These are phyloP conservation scores for Leishmania guyanensis DNA, from an alignment of 208 protist species.

Conservation along the genomic window DNA sequence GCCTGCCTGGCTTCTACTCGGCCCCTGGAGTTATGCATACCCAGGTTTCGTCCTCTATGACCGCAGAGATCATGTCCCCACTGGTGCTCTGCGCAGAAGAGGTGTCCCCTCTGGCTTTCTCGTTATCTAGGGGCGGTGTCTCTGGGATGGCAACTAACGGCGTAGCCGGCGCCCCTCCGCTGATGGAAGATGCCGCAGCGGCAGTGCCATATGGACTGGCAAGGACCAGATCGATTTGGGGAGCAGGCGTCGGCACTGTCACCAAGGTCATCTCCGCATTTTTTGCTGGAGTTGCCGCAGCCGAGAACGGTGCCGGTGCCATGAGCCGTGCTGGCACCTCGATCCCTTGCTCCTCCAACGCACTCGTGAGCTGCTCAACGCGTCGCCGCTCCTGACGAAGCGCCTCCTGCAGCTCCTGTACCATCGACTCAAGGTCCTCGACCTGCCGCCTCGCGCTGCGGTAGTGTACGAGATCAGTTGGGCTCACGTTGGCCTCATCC, in stretches of 20 bases:
- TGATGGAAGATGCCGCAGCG: neutral
- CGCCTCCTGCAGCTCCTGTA: constrained; percentile 65
- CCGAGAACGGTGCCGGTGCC: neutral
- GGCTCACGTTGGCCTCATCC: constrained; percentile 29
- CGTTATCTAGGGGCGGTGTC: neutral
- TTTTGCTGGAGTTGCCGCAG: constrained; percentile 1
- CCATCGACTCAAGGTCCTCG: constrained; percentile 46
- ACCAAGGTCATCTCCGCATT: neutral
- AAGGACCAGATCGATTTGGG: neutral
- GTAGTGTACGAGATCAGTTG: constrained; percentile 11
- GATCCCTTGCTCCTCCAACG: constrained; percentile 36
- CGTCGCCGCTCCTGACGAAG: constrained; percentile 42
- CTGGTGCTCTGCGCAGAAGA: neutral
- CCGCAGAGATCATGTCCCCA: constrained; percentile 14
- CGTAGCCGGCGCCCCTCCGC: neutral
- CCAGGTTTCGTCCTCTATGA: constrained; percentile 29
- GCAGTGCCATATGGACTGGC: neutral
- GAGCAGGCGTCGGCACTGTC: neutral
- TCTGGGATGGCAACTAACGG: neutral
- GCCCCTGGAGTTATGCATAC: constrained; percentile 12
- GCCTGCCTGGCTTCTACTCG: neutral
- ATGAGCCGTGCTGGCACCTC: constrained; percentile 21
- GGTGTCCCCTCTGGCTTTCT: neutral
- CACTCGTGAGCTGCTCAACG: constrained; percentile 30
- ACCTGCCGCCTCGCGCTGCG: constrained; percentile 26